phyloP scores from a whole-genome alignment of 1,284 basidiomycete species.

The Heterobasidion parviporum region DNA sequence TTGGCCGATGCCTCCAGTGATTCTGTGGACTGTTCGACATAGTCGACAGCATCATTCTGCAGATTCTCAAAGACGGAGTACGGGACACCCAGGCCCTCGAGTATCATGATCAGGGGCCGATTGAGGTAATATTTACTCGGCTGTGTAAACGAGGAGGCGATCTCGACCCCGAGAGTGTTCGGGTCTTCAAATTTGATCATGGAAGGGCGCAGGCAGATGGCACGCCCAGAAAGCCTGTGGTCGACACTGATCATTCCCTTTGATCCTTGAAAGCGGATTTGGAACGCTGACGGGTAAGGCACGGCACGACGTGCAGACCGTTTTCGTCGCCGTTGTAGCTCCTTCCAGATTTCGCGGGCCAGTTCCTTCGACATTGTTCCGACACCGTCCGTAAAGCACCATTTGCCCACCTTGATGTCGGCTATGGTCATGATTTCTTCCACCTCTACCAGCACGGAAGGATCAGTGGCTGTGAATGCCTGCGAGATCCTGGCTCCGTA shows the following conservation, averaged over 20 bases:
- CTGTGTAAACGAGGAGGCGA: constrained; percentile 54
- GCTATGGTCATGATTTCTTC: constrained; percentile 35
- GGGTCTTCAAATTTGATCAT: constrained; percentile 60
- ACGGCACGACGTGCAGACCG: constrained; percentile 23
- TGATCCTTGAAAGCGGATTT: constrained; percentile 52
- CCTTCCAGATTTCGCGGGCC: constrained; percentile 42
- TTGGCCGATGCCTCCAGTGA: constrained; percentile 37
- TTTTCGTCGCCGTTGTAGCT: constrained; percentile 30
- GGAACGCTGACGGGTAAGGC: constrained; percentile 39
- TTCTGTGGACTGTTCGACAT: constrained; percentile 32
- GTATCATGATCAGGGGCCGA: constrained; percentile 62
- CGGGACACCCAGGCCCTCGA: constrained; percentile 46
- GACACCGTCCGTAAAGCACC: constrained; percentile 61
- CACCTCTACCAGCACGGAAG: constrained; percentile 40
- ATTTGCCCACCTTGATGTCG: constrained; percentile 14
- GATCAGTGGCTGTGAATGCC: constrained; percentile 67
- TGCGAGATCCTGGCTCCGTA: constrained; percentile 67
- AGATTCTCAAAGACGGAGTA: constrained; percentile 44
- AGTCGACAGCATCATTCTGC: constrained; percentile 44
- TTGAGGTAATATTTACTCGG: constrained; percentile 57
- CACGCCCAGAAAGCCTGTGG: constrained; percentile 32
- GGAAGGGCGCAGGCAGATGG: constrained; percentile 42
- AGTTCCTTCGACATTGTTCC: constrained; percentile 56
- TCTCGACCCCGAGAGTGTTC: constrained; percentile 43
- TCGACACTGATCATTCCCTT: constrained; percentile 61